Conservation (phyloP, 2,329 filamentous ascomycete species). For the Paraphaeosphaeria sporulosa region DNA sequence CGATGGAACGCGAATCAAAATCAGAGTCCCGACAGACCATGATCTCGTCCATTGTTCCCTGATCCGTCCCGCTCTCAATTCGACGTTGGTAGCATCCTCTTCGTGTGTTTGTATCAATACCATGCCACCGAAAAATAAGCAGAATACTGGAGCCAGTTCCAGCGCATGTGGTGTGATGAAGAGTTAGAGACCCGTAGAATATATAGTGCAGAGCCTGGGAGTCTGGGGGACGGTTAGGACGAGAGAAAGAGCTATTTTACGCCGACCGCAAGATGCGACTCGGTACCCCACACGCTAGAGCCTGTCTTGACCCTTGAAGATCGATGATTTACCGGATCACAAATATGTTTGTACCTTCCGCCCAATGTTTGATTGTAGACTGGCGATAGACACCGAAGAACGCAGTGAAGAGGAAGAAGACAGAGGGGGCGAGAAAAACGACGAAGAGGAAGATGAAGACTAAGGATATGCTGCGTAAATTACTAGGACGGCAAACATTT, state of each 20-base stretch:
- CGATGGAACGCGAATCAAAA: background rate
- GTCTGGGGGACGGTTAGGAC: no score
- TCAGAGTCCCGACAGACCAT: background rate
- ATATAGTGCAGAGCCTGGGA: background rate
- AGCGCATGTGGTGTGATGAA: background rate
- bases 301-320: background rate
- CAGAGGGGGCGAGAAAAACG: constrained; percentile 14
- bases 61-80: background rate
- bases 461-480: background rate
- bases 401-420: constrained; percentile 14
- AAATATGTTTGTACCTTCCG: background rate
- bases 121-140: constrained; percentile 4
- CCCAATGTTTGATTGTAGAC: background rate
- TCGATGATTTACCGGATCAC: background rate
- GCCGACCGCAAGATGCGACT: background rate
- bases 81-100: background rate
- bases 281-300: background rate
- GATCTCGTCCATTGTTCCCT: background rate
- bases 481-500: no score
- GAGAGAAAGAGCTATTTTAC: no score
- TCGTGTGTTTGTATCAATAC: background rate
- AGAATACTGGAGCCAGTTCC: background rate
- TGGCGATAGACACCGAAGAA: background rate
- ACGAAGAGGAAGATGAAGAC: constrained; percentile 3
- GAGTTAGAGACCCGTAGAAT: background rate